phyloP scores from a whole-genome alignment of 2,329 filamentous ascomycete genomes.

The Penicillium sp. region DNA sequence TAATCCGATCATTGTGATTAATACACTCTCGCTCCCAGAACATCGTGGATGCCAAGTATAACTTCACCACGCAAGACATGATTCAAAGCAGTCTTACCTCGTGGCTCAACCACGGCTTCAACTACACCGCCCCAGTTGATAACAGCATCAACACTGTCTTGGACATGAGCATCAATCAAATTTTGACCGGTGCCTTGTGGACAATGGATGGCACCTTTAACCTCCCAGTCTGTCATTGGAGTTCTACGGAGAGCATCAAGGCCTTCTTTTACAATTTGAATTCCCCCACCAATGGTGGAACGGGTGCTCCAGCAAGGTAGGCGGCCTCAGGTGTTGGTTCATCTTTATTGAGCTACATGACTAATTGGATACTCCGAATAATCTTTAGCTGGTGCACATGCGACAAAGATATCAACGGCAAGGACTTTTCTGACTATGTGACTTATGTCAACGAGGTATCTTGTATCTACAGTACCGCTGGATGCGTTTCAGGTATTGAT shows the following conservation, averaged over 20 bases:
- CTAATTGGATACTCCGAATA: not conserved
- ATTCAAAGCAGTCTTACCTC: not conserved
- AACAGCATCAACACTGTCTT: not conserved
- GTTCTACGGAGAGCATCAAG: too few relatives aligned
- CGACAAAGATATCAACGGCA: not conserved
- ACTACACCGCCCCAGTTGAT: not conserved
- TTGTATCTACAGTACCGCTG: not conserved
- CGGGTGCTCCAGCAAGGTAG: not conserved
- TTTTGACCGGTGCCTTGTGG: too few relatives aligned
- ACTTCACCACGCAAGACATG: not conserved
- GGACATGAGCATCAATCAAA: too few relatives aligned
- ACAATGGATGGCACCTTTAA: too few relatives aligned
- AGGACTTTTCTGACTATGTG: not conserved
- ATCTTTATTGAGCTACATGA: not conserved
- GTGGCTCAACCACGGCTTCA: not conserved
- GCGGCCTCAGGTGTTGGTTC: not conserved
- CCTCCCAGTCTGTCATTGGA: too few relatives aligned
- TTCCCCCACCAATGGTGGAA: not conserved
- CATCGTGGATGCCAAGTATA: not conserved
- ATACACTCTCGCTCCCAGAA: not conserved
- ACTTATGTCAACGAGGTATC: not conserved
- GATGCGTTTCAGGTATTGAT: not conserved
- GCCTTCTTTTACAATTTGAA: not conserved
- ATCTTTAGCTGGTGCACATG: not conserved
- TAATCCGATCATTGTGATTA: not conserved